Base-by-base conservation (phyloP, 345 rosid species). In the Mangifera indica region DNA sequence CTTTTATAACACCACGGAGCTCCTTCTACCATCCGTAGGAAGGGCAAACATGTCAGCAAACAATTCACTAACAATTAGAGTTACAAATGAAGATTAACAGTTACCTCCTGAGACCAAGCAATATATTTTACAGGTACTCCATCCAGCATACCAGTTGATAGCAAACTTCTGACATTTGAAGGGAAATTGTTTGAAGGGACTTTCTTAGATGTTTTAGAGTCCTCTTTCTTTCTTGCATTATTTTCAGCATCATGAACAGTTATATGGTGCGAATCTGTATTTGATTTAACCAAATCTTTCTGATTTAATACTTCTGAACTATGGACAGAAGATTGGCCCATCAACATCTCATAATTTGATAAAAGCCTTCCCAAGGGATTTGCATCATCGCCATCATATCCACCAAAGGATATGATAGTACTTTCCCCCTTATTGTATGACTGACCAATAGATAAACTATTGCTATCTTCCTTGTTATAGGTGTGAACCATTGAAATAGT, bases 341-440 rank as follows among this genome's bases (percentile, higher is more conserved):
- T 81, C 71, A 87, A 74, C 75, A 82, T 70, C 59, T 86, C 88
- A 79, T 80, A 83, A 69, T 74, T 77, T 29, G 86, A 77, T 29
- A 78, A 64, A 18, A 85, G 81, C 60, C 75, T 68, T 42, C 85
- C 82, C 0, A 86, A 79, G 18, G 82, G 64, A 73, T 84, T 77
- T 60, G 81, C 67, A 71, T 74, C 86, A 66, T 80, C 87, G 29
- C 79, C 89, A 77, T 86, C 84, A 82, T 70, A 76, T 25, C 87
- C 86, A 69, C 93, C 93, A 78, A 88, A 86, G 49, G 89, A 86
- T 66, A 88, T 88, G 13, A 88, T 88, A 54, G 87, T 83, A 75
- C 89, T 83, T 76, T 86, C 86, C 37, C 93, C 87, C 67, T 77
- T 81, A 70, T 48, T 78, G 79, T 60, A 85, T 44, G 84, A 76